Conservation (phyloP, 768 basidiomycete genomes). For the Lentinula sp. region DNA sequence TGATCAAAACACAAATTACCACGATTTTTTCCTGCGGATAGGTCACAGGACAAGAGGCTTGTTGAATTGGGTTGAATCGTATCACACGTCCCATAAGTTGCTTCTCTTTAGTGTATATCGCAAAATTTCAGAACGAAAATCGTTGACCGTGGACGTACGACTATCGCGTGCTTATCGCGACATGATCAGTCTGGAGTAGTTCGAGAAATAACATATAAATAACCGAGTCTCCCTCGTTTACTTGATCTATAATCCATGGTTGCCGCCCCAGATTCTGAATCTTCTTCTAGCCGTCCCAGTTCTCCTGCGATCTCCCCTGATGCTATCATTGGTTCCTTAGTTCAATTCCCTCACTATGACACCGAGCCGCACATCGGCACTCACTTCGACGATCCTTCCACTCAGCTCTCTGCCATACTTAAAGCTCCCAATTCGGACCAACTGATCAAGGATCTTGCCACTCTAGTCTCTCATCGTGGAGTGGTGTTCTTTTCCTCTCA, state of each 20-base stretch:
- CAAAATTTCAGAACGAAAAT: neutral
- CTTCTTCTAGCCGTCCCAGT: neutral
- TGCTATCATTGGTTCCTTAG: constrained; percentile 28
- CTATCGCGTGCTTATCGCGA: constrained; percentile 3
- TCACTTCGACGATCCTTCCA: constrained; percentile 34
- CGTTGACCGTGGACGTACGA: neutral
- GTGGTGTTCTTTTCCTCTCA: constrained; percentile 63
- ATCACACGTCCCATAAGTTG: neutral
- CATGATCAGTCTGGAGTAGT: neutral
- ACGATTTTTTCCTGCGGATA: neutral
- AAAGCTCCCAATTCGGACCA: constrained; percentile 39
- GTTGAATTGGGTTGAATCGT: neutral
- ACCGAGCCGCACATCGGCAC: constrained; percentile 56
- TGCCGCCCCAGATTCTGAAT: constrained; percentile 1
- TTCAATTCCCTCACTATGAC: constrained; percentile 27
- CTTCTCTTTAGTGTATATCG: neutral
- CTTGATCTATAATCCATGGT: neutral
- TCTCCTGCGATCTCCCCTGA: neutral
- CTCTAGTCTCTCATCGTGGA: constrained; percentile 47
- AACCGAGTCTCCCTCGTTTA: neutral
- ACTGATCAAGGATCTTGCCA: constrained; percentile 48
- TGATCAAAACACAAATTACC: too few species aligned
- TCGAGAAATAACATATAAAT: neutral
- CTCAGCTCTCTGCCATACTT: constrained; percentile 43
- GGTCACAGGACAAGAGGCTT: neutral